Evolutionary conservation across 371 early-diverging fungal species (phyloP), one percentile per base, ranked within the genome.

Genomic region (Mortierella sp.): DNA sequence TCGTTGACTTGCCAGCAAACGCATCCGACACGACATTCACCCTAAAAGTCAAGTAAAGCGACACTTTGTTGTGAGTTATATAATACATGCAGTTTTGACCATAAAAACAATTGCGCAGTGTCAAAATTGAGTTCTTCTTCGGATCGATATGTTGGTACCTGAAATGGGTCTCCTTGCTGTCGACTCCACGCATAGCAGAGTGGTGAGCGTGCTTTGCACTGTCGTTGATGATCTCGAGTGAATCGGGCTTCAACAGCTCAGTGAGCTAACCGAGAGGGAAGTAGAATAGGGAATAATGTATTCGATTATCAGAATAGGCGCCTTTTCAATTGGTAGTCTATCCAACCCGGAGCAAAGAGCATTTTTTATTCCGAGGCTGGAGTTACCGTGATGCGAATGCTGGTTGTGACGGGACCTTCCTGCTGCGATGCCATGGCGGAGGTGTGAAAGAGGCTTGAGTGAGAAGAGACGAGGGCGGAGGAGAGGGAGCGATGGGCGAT

Each of bases 161-260:
- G 79, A 95, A 95, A 74, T 95, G 95, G 14, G 94, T 95, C 77
- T 94, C 95, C 41, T 88, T 90, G 86, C 89, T 92, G n/a, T 86
- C 86, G 22, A 89, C 90, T 7, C 92, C 93, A 70, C 90, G 87
- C 95, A 95, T 95, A 13, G 95, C 90, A 58, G 89, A 90, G 80
- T 95, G 95, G 73, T 93, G 93, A 19, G 92, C 85, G 79, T 95
- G 95, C 72, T 91, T 86, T 64, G 94, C 91, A 14, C 93, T 93
- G 74, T 95, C 94, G 78, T 95, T 95, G 22, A 89, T 85, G 66
- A 92, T 88, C 55, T 91, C 87, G 34, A 95, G 78, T 3, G 79
- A 84, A 1, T 81, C 79, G n/a, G 95, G 95, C 11, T 87, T 73
- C 34, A 92, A 77, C 31, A 86, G 85, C 48, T 87, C 87, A 11